Evolutionary conservation across 495 filamentous ascomycete genomes (phyloP).

Genomic region (Podospora australis): DNA sequence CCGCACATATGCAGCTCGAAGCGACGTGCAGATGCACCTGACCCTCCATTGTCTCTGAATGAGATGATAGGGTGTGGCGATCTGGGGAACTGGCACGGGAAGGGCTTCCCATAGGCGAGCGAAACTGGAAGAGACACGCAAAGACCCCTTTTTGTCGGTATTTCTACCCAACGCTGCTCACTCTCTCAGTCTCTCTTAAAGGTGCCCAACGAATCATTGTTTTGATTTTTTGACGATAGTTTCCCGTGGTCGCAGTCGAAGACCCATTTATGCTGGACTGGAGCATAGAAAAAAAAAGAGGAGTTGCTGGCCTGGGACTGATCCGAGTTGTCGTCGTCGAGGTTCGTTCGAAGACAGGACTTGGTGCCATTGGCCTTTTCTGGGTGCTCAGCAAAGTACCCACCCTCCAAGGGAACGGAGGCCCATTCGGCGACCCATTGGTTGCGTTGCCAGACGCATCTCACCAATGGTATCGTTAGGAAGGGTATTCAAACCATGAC

Average conservation of each 20-base stretch:
- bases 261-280: too few species aligned
- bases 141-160: too few species aligned
- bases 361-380: slow-evolving; percentile 19
- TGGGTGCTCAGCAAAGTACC: slow-evolving; percentile 4
- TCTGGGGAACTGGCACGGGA: slow-evolving; percentile 20
- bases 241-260: neutral
- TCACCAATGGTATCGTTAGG: slow-evolving; percentile 26
- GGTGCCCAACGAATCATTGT: too few species aligned
- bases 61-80: slow-evolving; percentile 24
- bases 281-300: neutral
- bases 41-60: slow-evolving; percentile 23
- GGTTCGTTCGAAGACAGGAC: slow-evolving; percentile 11
- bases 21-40: slow-evolving; percentile 31
- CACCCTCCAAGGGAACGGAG: slow-evolving; percentile 16
- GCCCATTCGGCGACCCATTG: slow-evolving; percentile 29
- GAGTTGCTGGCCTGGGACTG: neutral
- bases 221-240: too few species aligned
- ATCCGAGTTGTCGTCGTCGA: slow-evolving; percentile 10
- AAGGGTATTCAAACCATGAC: slow-evolving; percentile 17
- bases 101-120: neutral
- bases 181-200: too few species aligned
- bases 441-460: slow-evolving; percentile 14
- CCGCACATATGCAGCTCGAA: slow-evolving; percentile 21
- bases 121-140: too few species aligned
- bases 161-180: slow-evolving; percentile 11